Percentiles rank a stretch among this genome's conserved stretches.
Evolutionary conservation across 116 monocot genomes (phyloP).

Genomic region (Trichopus zeylanicus): DNA sequence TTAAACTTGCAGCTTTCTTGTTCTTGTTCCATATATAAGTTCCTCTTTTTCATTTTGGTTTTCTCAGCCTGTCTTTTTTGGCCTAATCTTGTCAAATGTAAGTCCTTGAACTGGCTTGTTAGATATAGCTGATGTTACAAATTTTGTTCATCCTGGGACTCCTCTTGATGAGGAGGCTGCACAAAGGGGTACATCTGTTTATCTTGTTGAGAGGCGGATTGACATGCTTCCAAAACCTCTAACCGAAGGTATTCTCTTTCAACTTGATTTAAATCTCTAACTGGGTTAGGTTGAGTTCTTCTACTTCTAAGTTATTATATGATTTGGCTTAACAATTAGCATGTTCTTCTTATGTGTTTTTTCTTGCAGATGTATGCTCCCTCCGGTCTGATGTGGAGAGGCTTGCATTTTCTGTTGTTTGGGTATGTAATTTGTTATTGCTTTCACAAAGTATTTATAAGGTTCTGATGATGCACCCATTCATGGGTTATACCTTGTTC

Average conservation of each 20-base stretch:
- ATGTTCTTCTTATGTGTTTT: background rate
- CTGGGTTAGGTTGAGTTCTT: background rate
- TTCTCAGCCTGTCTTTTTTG: background rate
- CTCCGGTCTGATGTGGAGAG: conserved; percentile 95
- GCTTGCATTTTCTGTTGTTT: conserved; percentile 90
- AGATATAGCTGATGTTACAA: conserved; percentile 99
- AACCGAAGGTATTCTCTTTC: conserved; percentile 70
- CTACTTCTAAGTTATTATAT: background rate
- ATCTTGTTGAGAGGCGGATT: conserved; percentile 94
- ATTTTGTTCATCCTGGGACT: conserved; percentile 92
- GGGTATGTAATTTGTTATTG: conserved; percentile 44
- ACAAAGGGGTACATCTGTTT: conserved; percentile 93
- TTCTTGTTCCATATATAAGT: background rate
- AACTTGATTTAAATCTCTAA: background rate
- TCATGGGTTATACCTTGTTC: too few species aligned
- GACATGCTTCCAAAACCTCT: conserved; percentile 99
- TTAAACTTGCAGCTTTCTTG: too few species aligned
- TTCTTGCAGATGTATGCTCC: conserved; percentile 86
- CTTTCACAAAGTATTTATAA: conserved; percentile 2
- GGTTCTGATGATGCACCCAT: too few species aligned
- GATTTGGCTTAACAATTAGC: background rate
- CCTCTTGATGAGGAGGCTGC: conserved; percentile 95
- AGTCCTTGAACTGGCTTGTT: conserved; percentile 36
- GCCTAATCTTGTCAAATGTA: background rate
- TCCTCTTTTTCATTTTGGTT: background rate